Conservation (phyloP, 257 asterid species). For the Anisodus acutangulus region DNA sequence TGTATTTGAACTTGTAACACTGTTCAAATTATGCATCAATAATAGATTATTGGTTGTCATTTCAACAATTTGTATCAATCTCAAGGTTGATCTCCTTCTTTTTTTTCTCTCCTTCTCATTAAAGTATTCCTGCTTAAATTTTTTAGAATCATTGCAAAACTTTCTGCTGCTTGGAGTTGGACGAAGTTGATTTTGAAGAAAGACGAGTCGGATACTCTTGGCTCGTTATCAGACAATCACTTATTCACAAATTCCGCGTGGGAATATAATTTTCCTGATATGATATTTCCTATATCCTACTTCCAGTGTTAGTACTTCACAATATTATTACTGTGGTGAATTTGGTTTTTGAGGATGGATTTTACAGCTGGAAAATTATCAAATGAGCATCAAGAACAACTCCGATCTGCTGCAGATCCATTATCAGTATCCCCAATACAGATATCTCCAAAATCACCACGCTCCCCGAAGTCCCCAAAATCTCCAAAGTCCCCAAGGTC, state of each 20-base stretch:
- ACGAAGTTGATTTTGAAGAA: background rate
- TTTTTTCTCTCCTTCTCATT: background rate
- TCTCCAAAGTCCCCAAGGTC: conserved; percentile 50
- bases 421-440: conserved; percentile 47
- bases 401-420: conserved; percentile 56
- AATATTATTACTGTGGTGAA: background rate
- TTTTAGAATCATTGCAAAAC: background rate
- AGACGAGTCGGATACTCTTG: background rate
- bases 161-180: conserved; percentile 21
- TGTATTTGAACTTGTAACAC: background rate
- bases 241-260: background rate
- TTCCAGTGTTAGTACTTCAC: background rate
- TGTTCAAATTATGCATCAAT: background rate
- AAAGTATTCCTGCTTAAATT: too few relatives aligned
- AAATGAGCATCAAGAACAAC: conserved; percentile 65
- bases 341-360: conserved; percentile 47
- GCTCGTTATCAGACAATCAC: background rate
- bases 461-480: conserved; percentile 20
- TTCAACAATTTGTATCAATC: background rate
- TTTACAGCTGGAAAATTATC: conserved; percentile 54
- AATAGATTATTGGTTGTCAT: background rate
- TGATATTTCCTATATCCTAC: conserved; percentile 8
- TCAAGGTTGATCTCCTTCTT: background rate
- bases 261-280: background rate
- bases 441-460: conserved; percentile 51